Evolutionary conservation across 306 rosid species (phyloP).

Genomic region (Inga oerstediana): DNA sequence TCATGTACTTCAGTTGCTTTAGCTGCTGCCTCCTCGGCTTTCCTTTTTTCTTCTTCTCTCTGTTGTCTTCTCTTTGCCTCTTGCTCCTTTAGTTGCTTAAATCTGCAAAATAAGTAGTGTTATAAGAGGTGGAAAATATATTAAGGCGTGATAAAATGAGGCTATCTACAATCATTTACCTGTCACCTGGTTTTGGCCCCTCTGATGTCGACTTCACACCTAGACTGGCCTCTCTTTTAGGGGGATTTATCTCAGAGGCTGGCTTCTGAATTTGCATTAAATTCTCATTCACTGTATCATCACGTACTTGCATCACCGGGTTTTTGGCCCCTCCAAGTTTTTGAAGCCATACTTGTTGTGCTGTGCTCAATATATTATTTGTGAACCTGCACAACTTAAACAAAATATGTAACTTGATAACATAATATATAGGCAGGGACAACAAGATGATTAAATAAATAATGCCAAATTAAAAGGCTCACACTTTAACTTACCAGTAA

Average conservation of each 20-base stretch:
- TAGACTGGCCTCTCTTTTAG: constrained; percentile 42
- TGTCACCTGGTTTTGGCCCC: constrained; percentile 79
- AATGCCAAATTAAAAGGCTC: constrained; percentile 30
- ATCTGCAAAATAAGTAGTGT: constrained; percentile 51
- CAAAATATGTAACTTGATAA: constrained; percentile 30
- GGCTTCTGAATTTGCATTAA: constrained; percentile 51
- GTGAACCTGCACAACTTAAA: constrained; percentile 68
- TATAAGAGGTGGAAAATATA: constrained; percentile 18
- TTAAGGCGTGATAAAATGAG: not conserved
- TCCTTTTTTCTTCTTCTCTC: constrained; percentile 80
- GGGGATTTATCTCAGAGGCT: constrained; percentile 45
- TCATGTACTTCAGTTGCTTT: constrained; percentile 45
- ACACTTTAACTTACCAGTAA: constrained; percentile 72
- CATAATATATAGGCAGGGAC: constrained; percentile 3
- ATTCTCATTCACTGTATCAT: constrained; percentile 51
- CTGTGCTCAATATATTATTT: constrained; percentile 91
- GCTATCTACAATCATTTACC: constrained; percentile 47
- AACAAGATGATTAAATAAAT: constrained; percentile 6
- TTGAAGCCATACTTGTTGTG: constrained; percentile 97
- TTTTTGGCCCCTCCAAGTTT: constrained; percentile 85
- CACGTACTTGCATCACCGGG: constrained; percentile 50
- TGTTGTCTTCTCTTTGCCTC: constrained; percentile 66
- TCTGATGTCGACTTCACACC: constrained; percentile 53
- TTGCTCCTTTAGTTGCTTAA: constrained; percentile 81
- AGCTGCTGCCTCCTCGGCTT: constrained; percentile 59